Evolutionary conservation across 331 rosid genomes (phyloP).

Genomic region (Malus hybrid): DNA sequence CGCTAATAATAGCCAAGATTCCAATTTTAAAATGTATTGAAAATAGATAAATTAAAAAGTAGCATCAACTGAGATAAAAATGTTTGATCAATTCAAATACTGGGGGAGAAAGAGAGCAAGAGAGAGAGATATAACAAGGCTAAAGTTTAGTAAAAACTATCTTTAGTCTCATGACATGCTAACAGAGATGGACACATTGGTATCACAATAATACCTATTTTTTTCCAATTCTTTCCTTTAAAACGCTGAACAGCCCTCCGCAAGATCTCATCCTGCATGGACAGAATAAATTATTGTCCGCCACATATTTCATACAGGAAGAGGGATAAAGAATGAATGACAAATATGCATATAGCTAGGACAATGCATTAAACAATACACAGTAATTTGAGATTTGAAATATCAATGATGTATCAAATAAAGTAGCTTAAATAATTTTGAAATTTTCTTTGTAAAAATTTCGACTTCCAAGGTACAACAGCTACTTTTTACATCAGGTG

Average conservation of each 20-base stretch:
- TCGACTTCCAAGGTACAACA: not conserved
- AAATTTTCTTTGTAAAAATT: not conserved
- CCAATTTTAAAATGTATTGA: constrained; percentile 24
- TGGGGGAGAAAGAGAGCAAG: not conserved
- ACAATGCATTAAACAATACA: not conserved
- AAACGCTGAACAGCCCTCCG: constrained; percentile 81
- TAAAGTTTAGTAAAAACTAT: not conserved
- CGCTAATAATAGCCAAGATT: constrained; percentile 45
- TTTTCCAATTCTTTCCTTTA: constrained; percentile 98
- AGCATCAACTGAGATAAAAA: not conserved
- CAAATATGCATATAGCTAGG: not conserved
- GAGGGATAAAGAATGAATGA: not conserved
- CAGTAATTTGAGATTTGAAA: not conserved
- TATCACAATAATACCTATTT: constrained; percentile 59
- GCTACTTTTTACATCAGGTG: not conserved
- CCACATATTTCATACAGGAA: not conserved
- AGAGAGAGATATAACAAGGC: not conserved
- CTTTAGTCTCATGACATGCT: not conserved
- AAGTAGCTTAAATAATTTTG: not conserved
- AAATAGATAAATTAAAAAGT: constrained; percentile 9
- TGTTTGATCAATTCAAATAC: not conserved
- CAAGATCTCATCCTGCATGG: constrained; percentile 72
- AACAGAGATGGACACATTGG: not conserved
- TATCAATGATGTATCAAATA: not conserved
- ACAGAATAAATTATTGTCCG: constrained; percentile 16